Conservation (phyloP, 78 protist genomes). For the Tieghemostelium lacteum region DNA sequence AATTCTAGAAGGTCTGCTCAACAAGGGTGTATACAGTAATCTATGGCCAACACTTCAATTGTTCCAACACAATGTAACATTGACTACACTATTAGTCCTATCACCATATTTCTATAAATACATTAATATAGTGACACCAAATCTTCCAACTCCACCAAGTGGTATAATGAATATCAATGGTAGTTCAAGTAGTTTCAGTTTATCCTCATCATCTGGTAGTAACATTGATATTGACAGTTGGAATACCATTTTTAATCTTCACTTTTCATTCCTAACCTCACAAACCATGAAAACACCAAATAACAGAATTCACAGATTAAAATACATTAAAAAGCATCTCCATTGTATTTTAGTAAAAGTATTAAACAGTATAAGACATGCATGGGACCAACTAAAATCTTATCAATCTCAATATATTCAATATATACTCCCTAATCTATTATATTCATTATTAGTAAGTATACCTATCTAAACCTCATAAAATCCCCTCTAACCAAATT, state of each 20-base stretch:
- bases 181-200: neutral
- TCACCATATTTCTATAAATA: constrained; percentile 8
- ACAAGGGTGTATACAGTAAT: neutral
- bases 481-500: no score
- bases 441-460: constrained; percentile 18
- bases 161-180: no score
- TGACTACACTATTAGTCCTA: neutral
- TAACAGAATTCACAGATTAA: constrained; percentile 20
- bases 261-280: constrained; percentile 13
- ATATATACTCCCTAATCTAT: neutral
- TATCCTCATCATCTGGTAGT: neutral
- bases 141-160: neutral
- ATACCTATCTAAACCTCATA: neutral
- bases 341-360: neutral
- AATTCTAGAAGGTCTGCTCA: constrained; percentile 24
- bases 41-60: constrained; percentile 35
- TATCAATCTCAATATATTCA: constrained; percentile 36
- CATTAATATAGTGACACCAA: neutral
- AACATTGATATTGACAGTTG: constrained; percentile 25
- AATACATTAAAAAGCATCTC: neutral
- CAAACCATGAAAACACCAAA: neutral
- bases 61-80: constrained; percentile 20
- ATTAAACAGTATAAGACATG: neutral
- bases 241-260: constrained; percentile 15
- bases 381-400: constrained; percentile 8